Conservation (phyloP, 2,329 filamentous ascomycete genomes). For the Colletotrichum tanaceti region DNA sequence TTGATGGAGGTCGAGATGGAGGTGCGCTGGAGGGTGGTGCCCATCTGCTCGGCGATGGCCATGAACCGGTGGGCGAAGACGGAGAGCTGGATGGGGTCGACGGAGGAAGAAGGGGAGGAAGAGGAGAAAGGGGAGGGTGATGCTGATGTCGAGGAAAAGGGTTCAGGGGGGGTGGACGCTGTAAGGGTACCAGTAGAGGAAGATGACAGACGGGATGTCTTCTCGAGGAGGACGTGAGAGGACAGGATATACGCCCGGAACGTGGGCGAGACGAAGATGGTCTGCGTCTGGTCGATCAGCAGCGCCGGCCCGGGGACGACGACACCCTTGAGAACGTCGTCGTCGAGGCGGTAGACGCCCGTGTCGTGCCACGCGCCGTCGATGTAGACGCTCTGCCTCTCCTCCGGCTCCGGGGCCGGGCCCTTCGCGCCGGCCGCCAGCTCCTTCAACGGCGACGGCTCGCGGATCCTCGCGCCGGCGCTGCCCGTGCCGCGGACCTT, state of each 20-base stretch:
- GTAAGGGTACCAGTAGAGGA: background rate
- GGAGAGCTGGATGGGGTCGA: constrained; percentile 64
- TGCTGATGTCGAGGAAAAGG: background rate
- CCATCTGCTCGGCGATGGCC: constrained; percentile 70
- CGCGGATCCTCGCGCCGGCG: constrained; percentile 32
- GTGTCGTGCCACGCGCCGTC: constrained; percentile 45
- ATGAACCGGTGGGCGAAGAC: constrained; percentile 69
- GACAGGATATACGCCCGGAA: constrained; percentile 47
- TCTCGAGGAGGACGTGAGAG: constrained; percentile 49
- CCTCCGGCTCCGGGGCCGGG: constrained; percentile 28
- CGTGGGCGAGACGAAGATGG: constrained; percentile 45
- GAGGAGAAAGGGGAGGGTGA: background rate
- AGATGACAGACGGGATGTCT: background rate
- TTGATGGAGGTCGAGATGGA: constrained; percentile 63
- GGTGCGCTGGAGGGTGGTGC: constrained; percentile 66
- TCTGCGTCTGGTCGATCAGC: constrained; percentile 49
- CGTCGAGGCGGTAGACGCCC: constrained; percentile 47
- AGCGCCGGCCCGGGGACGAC: constrained; percentile 49
- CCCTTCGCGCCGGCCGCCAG: constrained; percentile 20
- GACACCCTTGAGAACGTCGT: constrained; percentile 41
- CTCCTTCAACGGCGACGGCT: constrained; percentile 40
- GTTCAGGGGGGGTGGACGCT: no score
- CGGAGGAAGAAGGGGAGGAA: no score
- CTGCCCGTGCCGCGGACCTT: constrained; percentile 46
- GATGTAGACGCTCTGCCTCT: constrained; percentile 47